Evolutionary conservation across 2,329 filamentous ascomycete genomes (phyloP).

Genomic region (Xylariaceae sp.): DNA sequence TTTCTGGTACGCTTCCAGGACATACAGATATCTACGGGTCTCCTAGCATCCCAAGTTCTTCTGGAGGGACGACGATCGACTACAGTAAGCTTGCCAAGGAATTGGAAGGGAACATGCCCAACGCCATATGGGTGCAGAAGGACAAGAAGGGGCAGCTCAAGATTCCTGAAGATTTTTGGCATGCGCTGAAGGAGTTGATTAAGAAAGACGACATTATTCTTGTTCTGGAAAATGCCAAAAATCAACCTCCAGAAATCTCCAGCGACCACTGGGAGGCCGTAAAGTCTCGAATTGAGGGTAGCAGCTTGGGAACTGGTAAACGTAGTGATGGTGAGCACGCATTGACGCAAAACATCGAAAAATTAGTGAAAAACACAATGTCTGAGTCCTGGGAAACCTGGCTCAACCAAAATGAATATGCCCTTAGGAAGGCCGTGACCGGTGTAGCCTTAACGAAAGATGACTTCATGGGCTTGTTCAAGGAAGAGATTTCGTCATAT

Average conservation of each 20-base stretch:
- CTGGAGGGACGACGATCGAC: background rate
- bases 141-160: conserved; percentile 57
- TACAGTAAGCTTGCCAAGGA: conserved; percentile 38
- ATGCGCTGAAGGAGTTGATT: conserved; percentile 64
- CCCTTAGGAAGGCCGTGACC: conserved; percentile 46
- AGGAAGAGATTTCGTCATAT: conserved; percentile 41
- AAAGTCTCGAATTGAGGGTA: conserved; percentile 47
- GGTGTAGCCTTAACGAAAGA: conserved; percentile 41
- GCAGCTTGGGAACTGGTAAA: conserved; percentile 33
- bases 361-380: conserved; percentile 27
- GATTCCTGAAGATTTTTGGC: conserved; percentile 68
- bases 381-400: conserved; percentile 57
- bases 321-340: conserved; percentile 25
- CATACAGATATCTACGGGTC: background rate
- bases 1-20: conserved; percentile 11
- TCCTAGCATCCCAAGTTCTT: background rate
- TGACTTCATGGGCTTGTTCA: conserved; percentile 40
- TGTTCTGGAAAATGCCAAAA: conserved; percentile 49
- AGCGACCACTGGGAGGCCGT: conserved; percentile 56
- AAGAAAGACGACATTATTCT: conserved; percentile 54
- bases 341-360: conserved; percentile 1
- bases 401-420: conserved; percentile 55
- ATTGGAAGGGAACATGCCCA: conserved; percentile 59
- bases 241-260: conserved; percentile 48
- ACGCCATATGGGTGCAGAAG: conserved; percentile 60